Evolutionary conservation across 2,329 filamentous ascomycete species (phyloP).

Genomic region (Clarireedia hainanense): DNA sequence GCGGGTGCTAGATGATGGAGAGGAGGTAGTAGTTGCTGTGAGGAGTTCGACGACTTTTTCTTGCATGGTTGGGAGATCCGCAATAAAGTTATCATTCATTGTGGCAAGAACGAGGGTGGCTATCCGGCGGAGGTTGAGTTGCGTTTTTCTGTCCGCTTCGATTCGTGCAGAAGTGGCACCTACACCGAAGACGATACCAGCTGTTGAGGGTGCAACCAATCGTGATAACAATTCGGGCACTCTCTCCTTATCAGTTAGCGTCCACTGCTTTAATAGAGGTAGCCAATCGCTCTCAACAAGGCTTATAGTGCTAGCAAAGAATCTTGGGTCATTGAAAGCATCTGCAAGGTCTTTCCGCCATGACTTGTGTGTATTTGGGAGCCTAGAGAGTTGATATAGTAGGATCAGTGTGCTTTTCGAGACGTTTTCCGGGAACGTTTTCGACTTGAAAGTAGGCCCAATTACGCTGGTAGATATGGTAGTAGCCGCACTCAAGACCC

Average conservation of each 20-base stretch:
- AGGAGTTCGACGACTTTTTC: constrained; percentile 85
- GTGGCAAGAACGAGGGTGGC: constrained; percentile 72
- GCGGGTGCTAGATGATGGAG: constrained; percentile 81
- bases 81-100: constrained; percentile 69
- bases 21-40: constrained; percentile 75
- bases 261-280: constrained; percentile 76
- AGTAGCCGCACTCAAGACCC: constrained; percentile 67
- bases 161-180: constrained; percentile 86
- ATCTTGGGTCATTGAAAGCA: constrained; percentile 81
- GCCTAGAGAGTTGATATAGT: constrained; percentile 66
- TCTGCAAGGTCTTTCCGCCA: constrained; percentile 93
- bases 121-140: constrained; percentile 79
- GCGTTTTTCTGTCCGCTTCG: constrained; percentile 91
- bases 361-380: constrained; percentile 73
- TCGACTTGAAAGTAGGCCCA: constrained; percentile 72
- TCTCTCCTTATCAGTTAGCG: constrained; percentile 77
- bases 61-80: constrained; percentile 64
- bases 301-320: constrained; percentile 64
- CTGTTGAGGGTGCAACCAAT: constrained; percentile 77
- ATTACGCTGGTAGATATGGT: constrained; percentile 80
- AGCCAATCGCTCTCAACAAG: constrained; percentile 73
- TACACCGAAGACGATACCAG: constrained; percentile 97
- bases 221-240: constrained; percentile 73
- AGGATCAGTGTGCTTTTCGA: constrained; percentile 63
- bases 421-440: constrained; percentile 79